Base-by-base conservation (phyloP, 2,329 filamentous ascomycete species). In the Calonectria fujianensis region DNA sequence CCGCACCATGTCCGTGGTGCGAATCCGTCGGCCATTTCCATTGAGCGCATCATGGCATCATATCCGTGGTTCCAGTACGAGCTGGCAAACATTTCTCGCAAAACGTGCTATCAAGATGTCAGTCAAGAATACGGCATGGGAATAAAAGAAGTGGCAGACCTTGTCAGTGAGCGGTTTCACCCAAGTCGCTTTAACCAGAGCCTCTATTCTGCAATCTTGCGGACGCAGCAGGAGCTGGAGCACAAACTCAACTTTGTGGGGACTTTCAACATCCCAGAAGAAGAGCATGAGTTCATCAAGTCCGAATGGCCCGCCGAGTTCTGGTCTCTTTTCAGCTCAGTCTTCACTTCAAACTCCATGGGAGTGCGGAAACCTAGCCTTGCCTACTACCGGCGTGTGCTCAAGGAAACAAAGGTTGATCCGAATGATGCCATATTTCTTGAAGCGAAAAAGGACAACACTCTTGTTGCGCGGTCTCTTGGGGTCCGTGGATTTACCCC, bases 11-110 rank as follows among this genome's bases (percentile, higher is more conserved):
- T 37, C 7, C 18, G 32, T 5, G 32, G 32, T 35, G 32, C 54
- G 0, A 20, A 39, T 11, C 20, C 20, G 11, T 8, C 32, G 20
- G 16, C n/a, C n/a, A 39, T 59, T n/a, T 37, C 54, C 6, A 37
- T 37, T 2, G 54, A 37, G 10, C 32, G 54, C 54, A 59, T 37
- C 20, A 37, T 37, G 20, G 54, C 54, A 2, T 59, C 52, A 13
- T 59, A 37, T 39, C 54, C 54, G n/a, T 37, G 54, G 54, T 59
- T 24, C 13, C 32, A 59, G 35, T 37, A 59, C 10, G 32, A 59
- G 13, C 32, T 37, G 13, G n/a, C 32, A 24, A 37, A 39, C 14
- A 37, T 35, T n/a, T 59, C 52, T n/a, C 52, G 32, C 5, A 31
- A 59, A 7, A 24, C 18, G 9, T 59, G 52, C 20, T 35, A n/a